Base-by-base conservation (phyloP, 2,329 filamentous ascomycete species). In the Colletotrichum melonis region DNA sequence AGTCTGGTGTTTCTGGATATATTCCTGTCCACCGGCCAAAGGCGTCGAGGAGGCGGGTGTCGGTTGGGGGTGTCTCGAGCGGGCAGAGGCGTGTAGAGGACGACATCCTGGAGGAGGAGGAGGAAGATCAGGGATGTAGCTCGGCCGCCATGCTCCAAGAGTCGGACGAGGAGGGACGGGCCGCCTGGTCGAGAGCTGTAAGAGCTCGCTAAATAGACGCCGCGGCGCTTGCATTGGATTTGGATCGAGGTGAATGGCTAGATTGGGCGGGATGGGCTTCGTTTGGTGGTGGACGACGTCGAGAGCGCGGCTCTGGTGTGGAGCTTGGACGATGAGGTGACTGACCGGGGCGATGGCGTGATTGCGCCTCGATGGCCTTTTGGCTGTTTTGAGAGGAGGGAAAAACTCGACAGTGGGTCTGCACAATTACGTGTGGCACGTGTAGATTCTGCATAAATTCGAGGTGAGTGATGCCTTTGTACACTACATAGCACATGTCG, bases 241-340 rank as follows among this genome's bases (percentile, higher is more conserved):
- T 52, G 28, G 38, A 58, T 32, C 68, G 30, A 57, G 52, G n/a
- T 54, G 63, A 64, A 67, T 72, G 68, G 68, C 54, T 59, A 35
- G 19, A 67, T 67, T 38, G 30, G 54, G 55, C 54, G 63, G 67
- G 72, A 73, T 66, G 60, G 62, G 67, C 38, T 73, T 73, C 67
- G 55, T 72, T 64, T 66, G 67, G 63, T 26, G 56, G 62, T 66
- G 46, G 71, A 73, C 46, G 67, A 73, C 60, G 71, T 71, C 67
- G 67, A 73, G 46, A 35, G 71, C 67, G 71, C 71, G 71, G 71
- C 71, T 73, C 60, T 73, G 67, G 71, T 73, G 71, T 66, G 71
- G 71, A 73, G 71, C 71, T 73, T 66, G 71, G 71, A 73, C 71
- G 62, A 62, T 71, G 67, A 73, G 32, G 71, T 66, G 71, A 70